These are phyloP conservation scores for Dictyophora rubrovolvata DNA, from an alignment of 768 basidiomycete genomes.

Conservation along the genomic window DNA sequence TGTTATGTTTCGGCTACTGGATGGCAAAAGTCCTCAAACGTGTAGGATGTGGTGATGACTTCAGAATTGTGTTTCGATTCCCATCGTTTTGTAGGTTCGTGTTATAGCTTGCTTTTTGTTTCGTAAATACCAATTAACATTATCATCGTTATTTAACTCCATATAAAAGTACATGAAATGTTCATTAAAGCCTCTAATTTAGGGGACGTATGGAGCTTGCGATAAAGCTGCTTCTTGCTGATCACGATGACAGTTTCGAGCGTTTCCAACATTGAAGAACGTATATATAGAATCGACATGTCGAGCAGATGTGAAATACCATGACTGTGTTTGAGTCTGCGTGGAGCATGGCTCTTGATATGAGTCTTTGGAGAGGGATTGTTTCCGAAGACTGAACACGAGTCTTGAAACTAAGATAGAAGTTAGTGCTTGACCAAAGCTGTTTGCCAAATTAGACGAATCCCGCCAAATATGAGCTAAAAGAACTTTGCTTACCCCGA, in stretches of 20 bases:
- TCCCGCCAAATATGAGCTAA: not conserved
- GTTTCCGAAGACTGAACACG: not conserved
- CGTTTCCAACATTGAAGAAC: not conserved
- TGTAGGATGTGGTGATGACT: slow-evolving; percentile 25
- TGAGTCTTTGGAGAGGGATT: not conserved
- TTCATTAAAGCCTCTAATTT: too few relatives aligned
- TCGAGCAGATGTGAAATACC: not conserved
- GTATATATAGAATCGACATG: not conserved
- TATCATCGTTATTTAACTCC: not conserved
- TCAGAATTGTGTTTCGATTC: too few relatives aligned
- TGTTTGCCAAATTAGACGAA: not conserved
- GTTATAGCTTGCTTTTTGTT: too few relatives aligned
- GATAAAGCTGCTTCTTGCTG: not conserved
- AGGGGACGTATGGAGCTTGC: not conserved
- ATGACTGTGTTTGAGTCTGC: not conserved
- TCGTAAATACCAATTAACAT: too few relatives aligned
- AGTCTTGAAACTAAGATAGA: not conserved
- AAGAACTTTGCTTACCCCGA: not conserved
- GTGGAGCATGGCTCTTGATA: not conserved
- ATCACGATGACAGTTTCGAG: not conserved
- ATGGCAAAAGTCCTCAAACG: slow-evolving; percentile 23
- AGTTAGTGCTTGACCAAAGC: not conserved
- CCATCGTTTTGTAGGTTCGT: too few relatives aligned
- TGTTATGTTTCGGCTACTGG: slow-evolving; percentile 33
- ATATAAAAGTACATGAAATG: not conserved